Base-by-base conservation (phyloP, 371 early-diverging fungal species). In the Fennellomyces sp. region DNA sequence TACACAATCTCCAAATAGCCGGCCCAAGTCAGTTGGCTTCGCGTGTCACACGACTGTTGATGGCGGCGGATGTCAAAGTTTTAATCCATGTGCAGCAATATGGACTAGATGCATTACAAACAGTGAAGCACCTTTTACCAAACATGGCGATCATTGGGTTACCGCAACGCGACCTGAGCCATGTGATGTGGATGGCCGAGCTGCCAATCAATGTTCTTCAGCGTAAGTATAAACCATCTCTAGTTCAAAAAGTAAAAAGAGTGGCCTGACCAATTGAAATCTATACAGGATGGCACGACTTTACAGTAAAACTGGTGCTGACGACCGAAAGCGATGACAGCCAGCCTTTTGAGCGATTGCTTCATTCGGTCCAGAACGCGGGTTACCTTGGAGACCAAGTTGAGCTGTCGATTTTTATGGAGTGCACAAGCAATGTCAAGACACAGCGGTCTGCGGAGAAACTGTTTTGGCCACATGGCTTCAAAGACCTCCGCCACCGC, bases 371-470 rank as follows among this genome's bases (percentile, higher is more conserved):
- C 17, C 56, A 66, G 6, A 69, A 65, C 21, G 80, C 84, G 2
- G 63, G 76, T 60, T 85, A 76, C 55, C 41, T 87, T 48, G 83
- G 82, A 29, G 87, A 87, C 60, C 55, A 55, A 7, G 73, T 87
- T 5, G 72, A 76, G 12, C 26, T 87, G 26, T 80, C 81, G 3
- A 61, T 87, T 21, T 72, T 82, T 49, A 78, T 84, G 80, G 86
- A 84, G 21, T 68, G 69, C 25, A 75, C 60, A 21, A 76, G 69
- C 3, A 83, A 83, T 49, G 65, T 63, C 5, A 63, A 74, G 25
- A 80, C 82, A 2, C 68, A 75, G 19, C 72, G 67, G 13, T 70
- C 75, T 56, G 76, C 66, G 1, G 61, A 77, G 10, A 67, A 63
- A n/a, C 73, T 78, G 38, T 60, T 69, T 35, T 87, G 87, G 87